phyloP scores from a whole-genome alignment of 2,329 filamentous ascomycete species.

The Chaetomiaceae sp. region DNA sequence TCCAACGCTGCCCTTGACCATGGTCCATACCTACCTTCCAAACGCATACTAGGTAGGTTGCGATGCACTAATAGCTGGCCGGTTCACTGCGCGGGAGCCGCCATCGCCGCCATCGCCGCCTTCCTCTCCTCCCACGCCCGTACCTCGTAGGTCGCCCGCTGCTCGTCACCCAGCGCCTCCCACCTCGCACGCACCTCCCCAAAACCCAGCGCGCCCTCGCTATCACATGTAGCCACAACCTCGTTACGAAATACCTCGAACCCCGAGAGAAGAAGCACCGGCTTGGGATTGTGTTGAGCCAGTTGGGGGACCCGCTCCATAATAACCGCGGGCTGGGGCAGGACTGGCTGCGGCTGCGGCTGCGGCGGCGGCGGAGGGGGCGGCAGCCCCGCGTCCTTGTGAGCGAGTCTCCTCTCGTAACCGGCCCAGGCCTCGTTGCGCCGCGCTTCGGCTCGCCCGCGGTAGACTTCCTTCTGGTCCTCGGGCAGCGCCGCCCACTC shows the following conservation, averaged over 20 bases:
- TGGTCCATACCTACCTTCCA: too few species aligned
- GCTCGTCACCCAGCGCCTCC: background rate
- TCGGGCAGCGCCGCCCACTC: background rate
- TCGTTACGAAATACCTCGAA: conserved; percentile 3
- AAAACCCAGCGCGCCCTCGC: background rate
- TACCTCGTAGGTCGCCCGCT: background rate
- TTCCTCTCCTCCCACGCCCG: background rate
- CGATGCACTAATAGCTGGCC: background rate
- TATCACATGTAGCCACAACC: background rate
- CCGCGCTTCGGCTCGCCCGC: conserved; percentile 2
- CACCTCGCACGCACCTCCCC: conserved; percentile 1
- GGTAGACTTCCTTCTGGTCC: conserved; percentile 2
- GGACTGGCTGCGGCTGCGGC: background rate
- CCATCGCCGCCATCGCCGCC: background rate
- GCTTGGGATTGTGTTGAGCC: background rate
- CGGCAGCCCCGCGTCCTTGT: background rate
- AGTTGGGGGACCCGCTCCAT: too few species aligned
- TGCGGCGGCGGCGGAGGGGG: too few species aligned
- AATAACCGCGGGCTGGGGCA: background rate
- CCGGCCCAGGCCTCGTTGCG: conserved; percentile 7
- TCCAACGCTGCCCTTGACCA: too few species aligned
- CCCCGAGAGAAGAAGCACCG: background rate
- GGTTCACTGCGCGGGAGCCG: background rate
- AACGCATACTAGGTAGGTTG: too few species aligned
- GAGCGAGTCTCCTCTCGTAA: background rate